Conservation (phyloP, 2,329 filamentous ascomycete genomes). For the Fusarium sublunatum region DNA sequence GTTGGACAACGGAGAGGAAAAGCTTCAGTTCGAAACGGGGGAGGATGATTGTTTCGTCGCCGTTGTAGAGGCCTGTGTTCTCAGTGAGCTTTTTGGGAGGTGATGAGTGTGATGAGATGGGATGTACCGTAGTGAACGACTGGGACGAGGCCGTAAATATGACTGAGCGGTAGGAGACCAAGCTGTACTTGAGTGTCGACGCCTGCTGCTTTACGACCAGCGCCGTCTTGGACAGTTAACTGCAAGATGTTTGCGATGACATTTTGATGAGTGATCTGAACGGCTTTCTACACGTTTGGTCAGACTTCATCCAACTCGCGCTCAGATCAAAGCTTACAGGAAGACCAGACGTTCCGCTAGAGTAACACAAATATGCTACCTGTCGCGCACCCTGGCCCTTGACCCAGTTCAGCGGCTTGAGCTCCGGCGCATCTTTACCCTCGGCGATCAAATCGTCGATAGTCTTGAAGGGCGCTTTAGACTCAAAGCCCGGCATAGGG, state of each 20-base stretch:
- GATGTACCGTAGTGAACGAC: slow-evolving; percentile 59
- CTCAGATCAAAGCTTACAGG: slow-evolving; percentile 62
- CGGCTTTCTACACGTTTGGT: slow-evolving; percentile 71
- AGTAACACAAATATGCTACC: slow-evolving; percentile 82
- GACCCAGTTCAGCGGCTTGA: slow-evolving; percentile 69
- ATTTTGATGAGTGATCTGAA: slow-evolving; percentile 84
- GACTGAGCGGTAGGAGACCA: slow-evolving; percentile 81
- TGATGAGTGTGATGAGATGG: too few species aligned
- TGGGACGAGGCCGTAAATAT: slow-evolving; percentile 83
- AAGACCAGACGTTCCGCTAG: slow-evolving; percentile 81
- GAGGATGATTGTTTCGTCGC: slow-evolving; percentile 78
- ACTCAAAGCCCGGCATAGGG: slow-evolving; percentile 69
- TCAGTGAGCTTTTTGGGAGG: slow-evolving; percentile 55
- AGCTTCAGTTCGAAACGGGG: slow-evolving; percentile 79
- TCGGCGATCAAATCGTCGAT: slow-evolving; percentile 73
- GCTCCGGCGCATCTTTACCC: slow-evolving; percentile 64
- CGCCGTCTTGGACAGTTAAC: slow-evolving; percentile 58
- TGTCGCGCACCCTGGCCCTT: slow-evolving; percentile 74
- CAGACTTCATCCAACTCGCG: background rate
- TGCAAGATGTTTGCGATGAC: slow-evolving; percentile 82
- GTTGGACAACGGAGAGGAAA: slow-evolving; percentile 73
- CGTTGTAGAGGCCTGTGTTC: slow-evolving; percentile 67
- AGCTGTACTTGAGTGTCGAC: slow-evolving; percentile 62
- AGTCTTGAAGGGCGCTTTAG: slow-evolving; percentile 68
- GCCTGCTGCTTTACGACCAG: slow-evolving; percentile 51